Conservation (phyloP, 2,329 filamentous ascomycete species). For the Didymella keratinophila region DNA sequence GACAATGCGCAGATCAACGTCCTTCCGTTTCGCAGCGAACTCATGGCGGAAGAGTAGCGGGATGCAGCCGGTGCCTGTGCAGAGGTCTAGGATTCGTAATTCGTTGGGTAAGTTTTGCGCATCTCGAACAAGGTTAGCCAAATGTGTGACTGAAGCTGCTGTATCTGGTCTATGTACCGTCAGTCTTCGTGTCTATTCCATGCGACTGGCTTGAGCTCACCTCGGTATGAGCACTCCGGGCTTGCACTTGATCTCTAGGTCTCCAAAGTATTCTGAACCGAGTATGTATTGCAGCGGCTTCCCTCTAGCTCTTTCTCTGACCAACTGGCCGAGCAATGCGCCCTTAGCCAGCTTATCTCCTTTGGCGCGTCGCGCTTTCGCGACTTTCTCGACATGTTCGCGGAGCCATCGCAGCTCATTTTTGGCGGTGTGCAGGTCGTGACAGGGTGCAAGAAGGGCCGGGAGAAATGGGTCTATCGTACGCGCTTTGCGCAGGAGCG, state of each 20-base stretch:
- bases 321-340: conserved; percentile 37
- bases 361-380: conserved; percentile 30
- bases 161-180: conserved; percentile 55
- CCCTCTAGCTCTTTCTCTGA: conserved; percentile 61
- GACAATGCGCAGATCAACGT: conserved; percentile 58
- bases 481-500: conserved; percentile 63
- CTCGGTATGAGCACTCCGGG: conserved; percentile 87
- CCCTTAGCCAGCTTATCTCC: conserved; percentile 29
- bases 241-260: conserved; percentile 77
- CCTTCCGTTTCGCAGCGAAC: conserved; percentile 52
- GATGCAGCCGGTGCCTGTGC: conserved; percentile 91
- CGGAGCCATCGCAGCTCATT: conserved; percentile 78
- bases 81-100: conserved; percentile 80
- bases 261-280: conserved; percentile 86
- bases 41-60: conserved; percentile 75
- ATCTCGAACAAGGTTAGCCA: conserved; percentile 41
- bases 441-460: conserved; percentile 69
- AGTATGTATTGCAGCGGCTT: conserved; percentile 89
- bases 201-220: conserved; percentile 48
- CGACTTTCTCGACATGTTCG: conserved; percentile 58
- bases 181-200: conserved; percentile 13
- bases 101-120: conserved; percentile 31
- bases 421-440: conserved; percentile 67
- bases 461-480: conserved; percentile 64
- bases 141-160: conserved; percentile 48